These are phyloP conservation scores for Camelina neglecta DNA, from an alignment of 345 rosid species.

Conservation along the genomic window DNA sequence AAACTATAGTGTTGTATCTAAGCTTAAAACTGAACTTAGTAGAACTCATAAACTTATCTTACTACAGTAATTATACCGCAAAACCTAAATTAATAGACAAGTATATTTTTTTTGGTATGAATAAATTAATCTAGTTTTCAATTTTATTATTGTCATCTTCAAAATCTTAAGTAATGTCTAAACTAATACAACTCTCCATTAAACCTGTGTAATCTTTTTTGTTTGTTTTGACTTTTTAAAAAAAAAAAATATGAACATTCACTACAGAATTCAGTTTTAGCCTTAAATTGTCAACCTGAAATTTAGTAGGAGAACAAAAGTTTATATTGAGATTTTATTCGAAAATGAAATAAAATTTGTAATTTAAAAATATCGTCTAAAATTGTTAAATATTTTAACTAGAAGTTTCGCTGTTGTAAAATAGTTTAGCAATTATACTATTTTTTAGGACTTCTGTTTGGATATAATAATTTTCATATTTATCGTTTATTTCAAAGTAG, in stretches of 20 bases:
- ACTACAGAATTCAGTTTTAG: not conserved
- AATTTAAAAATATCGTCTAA: not conserved
- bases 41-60: too few species aligned
- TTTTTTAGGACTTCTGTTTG: not conserved
- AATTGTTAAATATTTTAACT: not conserved
- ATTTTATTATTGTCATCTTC: not conserved
- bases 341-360: not conserved
- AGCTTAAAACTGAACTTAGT: not conserved
- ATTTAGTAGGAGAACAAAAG: not conserved
- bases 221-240: too few species aligned
- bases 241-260: not conserved
- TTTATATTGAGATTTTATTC: not conserved
- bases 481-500: too few species aligned
- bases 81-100: not conserved
- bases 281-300: not conserved
- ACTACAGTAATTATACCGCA: too few species aligned
- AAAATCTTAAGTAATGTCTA: not conserved
- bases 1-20: not conserved
- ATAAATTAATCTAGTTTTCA: too few species aligned
- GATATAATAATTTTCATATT: too few species aligned
- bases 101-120: too few species aligned
- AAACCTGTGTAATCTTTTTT: not conserved
- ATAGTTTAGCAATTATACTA: too few species aligned
- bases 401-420: not conserved
- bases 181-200: not conserved